phyloP scores from a whole-genome alignment of 352 stramenopile species.

The Phytopythium litorale region DNA sequence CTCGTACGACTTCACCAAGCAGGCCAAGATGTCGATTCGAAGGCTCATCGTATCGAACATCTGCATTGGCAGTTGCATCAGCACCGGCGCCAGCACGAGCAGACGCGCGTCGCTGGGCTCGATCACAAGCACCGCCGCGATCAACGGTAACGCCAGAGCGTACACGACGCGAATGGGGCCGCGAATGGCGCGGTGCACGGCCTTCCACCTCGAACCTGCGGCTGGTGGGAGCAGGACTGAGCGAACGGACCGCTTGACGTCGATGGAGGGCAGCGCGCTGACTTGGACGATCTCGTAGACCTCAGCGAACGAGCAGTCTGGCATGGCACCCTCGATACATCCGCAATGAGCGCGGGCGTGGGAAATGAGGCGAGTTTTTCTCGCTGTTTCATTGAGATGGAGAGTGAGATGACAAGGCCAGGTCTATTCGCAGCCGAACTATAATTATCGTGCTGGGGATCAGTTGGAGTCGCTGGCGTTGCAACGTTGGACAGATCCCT shows the following conservation, averaged over 20 bases:
- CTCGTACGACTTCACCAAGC: constrained; percentile 22
- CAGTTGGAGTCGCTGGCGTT: too few relatives aligned
- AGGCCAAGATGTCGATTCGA: constrained; percentile 17
- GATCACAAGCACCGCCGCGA: neutral
- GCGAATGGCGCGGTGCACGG: neutral
- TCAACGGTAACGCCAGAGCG: constrained; percentile 2
- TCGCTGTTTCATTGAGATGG: too few relatives aligned
- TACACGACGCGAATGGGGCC: neutral
- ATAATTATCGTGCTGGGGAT: too few relatives aligned
- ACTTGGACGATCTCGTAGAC: constrained; percentile 15
- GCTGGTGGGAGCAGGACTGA: neutral
- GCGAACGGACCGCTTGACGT: constrained; percentile 11
- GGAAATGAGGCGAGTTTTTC: too few relatives aligned
- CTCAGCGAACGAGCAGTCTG: neutral
- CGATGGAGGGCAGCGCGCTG: constrained; percentile 3
- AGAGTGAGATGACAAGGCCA: too few relatives aligned
- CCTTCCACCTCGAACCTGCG: neutral
- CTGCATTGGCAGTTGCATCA: neutral
- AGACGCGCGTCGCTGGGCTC: neutral
- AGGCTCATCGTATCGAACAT: constrained; percentile 10
- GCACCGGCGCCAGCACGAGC: constrained; percentile 1
- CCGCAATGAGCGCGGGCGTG: neutral
- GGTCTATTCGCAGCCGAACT: neutral
- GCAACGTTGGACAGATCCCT: too few relatives aligned
- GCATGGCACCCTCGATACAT: neutral